These are phyloP conservation scores for Fusarium luffae DNA, from an alignment of 2,329 filamentous ascomycete species.

Conservation along the genomic window DNA sequence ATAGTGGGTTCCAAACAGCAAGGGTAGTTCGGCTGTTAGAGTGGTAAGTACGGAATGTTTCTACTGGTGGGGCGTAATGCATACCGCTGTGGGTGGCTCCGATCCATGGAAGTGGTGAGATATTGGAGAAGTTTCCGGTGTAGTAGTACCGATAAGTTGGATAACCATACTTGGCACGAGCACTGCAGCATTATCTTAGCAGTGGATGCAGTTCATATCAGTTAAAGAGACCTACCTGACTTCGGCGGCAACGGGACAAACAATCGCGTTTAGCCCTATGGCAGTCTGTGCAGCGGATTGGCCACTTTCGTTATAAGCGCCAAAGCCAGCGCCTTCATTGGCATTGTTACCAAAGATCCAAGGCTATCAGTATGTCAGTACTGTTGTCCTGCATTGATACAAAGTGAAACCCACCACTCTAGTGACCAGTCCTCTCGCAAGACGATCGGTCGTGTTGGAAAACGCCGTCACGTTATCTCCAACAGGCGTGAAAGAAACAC, in stretches of 20 bases:
- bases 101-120: constrained; percentile 8
- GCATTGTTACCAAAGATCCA: constrained; percentile 28
- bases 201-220: rapidly evolving
- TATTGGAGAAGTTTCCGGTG: constrained; percentile 21
- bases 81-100: constrained; percentile 15
- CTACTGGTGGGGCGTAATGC: rapidly evolving
- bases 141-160: constrained; percentile 19
- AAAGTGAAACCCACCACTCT: background rate
- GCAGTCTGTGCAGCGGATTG: constrained; percentile 1
- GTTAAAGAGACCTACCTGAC: background rate
- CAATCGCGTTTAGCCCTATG: constrained; percentile 5
- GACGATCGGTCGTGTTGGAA: constrained; percentile 9
- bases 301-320: background rate
- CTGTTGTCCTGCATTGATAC: rapidly evolving
- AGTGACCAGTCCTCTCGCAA: constrained; percentile 2
- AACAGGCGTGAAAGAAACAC: constrained; percentile 3
- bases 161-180: constrained; percentile 9
- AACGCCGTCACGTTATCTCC: constrained; percentile 8
- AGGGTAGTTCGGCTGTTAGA: background rate
- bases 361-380: background rate
- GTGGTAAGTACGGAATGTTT: rapidly evolving
- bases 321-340: constrained; percentile 25
- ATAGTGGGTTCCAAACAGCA: constrained; percentile 16
- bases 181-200: rapidly evolving
- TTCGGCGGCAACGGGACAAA: constrained; percentile 14